phyloP scores from a whole-genome alignment of 2,329 filamentous ascomycete genomes.

The Claviceps spartinae region DNA sequence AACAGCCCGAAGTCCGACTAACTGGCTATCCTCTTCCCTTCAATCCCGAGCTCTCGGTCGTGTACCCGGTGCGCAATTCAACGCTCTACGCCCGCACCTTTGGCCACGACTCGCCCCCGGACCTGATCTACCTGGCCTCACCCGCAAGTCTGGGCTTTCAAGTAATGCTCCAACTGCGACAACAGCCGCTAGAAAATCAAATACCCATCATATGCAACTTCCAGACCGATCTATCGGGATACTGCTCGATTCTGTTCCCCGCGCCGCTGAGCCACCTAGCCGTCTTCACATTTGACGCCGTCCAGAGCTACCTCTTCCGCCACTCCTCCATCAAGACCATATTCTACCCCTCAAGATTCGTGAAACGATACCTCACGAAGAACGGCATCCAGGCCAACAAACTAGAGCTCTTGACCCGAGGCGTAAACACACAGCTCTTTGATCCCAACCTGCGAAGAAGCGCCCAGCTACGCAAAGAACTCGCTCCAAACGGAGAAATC shows the following conservation, averaged over 20 bases:
- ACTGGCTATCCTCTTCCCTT: conserved; percentile 55
- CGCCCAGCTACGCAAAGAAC: conserved; percentile 33
- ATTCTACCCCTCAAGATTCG: conserved; percentile 55
- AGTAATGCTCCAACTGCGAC: conserved; percentile 53
- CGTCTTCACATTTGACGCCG: conserved; percentile 45
- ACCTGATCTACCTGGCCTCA: conserved; percentile 56
- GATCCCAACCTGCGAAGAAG: conserved; percentile 35
- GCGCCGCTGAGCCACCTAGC: conserved; percentile 45
- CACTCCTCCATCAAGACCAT: conserved; percentile 48
- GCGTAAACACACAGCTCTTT: conserved; percentile 52
- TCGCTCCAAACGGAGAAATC: conserved; percentile 49
- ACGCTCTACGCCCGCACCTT: conserved; percentile 48
- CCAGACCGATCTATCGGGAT: conserved; percentile 57
- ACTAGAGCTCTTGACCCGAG: conserved; percentile 47
- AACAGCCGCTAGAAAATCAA: conserved; percentile 38
- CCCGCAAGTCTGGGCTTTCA: conserved; percentile 59
- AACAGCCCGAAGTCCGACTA: conserved; percentile 40
- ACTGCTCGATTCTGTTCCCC: conserved; percentile 56
- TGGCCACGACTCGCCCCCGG: conserved; percentile 34
- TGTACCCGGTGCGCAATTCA: conserved; percentile 54
- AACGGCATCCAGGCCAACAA: conserved; percentile 42
- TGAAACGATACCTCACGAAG: conserved; percentile 44
- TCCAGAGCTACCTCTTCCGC: conserved; percentile 54
- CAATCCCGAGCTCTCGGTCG: conserved; percentile 57
- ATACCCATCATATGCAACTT: conserved; percentile 55